A percentile compares a stretch with the other conserved stretches of the same genome.
Evolutionary conservation across 148 eudicot genomes (phyloP).

Genomic region (Rhododendron ferrugineum): DNA sequence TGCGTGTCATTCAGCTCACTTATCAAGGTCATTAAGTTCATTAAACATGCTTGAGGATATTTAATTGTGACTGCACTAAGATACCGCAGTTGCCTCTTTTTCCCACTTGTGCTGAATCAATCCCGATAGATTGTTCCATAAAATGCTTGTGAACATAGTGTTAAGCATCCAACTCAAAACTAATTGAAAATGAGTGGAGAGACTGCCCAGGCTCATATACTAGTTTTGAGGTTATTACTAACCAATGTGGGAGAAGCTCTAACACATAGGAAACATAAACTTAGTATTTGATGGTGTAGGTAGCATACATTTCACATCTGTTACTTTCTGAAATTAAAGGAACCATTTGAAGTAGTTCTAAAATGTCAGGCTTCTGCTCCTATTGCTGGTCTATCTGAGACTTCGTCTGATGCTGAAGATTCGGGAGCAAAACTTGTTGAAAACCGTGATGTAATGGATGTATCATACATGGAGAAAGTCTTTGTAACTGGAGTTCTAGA

Average conservation of each 20-base stretch:
- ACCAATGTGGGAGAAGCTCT: too few species aligned
- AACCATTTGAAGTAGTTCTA: background rate
- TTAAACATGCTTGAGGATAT: background rate
- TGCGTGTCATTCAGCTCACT: background rate
- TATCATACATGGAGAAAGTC: constrained; percentile 47
- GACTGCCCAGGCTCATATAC: too few species aligned
- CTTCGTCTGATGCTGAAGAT: constrained; percentile 80
- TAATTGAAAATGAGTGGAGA: too few species aligned
- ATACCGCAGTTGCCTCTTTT: background rate
- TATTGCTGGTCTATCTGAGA: constrained; percentile 62
- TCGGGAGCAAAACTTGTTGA: constrained; percentile 37
- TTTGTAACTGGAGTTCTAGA: constrained; percentile 84
- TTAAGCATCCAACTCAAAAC: too few species aligned
- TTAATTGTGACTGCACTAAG: background rate
- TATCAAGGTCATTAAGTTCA: background rate
- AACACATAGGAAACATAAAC: background rate
- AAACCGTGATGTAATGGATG: constrained; percentile 32
- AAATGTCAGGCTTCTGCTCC: constrained; percentile 67
- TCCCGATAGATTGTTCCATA: background rate
- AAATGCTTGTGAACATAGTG: background rate
- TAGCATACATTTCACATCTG: background rate
- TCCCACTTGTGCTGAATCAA: background rate
- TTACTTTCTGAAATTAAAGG: background rate
- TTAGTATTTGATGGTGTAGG: background rate
- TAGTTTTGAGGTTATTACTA: too few species aligned